phyloP scores from a whole-genome alignment of 352 stramenopile species.

The Nothophytophthora sp. region DNA sequence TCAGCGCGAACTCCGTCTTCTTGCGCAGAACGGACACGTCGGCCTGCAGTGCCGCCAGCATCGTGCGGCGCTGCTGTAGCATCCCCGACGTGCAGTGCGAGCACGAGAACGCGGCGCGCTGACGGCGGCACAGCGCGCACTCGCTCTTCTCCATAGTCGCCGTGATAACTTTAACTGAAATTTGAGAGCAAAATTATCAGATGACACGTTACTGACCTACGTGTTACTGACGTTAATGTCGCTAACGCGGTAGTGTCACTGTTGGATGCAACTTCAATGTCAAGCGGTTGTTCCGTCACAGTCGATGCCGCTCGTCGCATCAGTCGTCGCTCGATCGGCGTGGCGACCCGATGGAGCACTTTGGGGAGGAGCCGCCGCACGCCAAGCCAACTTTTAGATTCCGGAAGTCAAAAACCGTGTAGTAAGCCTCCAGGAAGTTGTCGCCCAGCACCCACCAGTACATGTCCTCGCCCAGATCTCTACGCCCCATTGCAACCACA shows the following conservation, averaged over 20 bases:
- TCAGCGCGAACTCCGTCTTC: constrained; percentile 72
- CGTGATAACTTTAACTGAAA: constrained; percentile 4
- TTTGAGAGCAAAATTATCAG: neutral
- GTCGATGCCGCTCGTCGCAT: neutral
- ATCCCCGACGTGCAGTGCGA: constrained; percentile 62
- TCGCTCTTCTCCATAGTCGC: constrained; percentile 39
- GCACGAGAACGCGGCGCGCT: constrained; percentile 57
- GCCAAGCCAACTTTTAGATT: constrained; percentile 49
- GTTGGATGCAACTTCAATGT: no score
- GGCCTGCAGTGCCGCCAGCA: constrained; percentile 70
- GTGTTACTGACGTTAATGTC: no score
- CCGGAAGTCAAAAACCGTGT: constrained; percentile 62
- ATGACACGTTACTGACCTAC: no score
- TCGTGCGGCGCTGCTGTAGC: constrained; percentile 78
- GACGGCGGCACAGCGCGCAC: constrained; percentile 59
- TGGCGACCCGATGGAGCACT: constrained; percentile 10
- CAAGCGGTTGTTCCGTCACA: no score
- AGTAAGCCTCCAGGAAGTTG: constrained; percentile 61
- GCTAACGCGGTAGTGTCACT: no score
- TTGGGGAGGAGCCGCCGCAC: constrained; percentile 23
- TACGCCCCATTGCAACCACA: constrained; percentile 1
- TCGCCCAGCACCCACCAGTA: constrained; percentile 70
- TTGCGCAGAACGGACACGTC: constrained; percentile 81
- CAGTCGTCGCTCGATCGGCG: neutral
- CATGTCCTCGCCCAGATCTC: constrained; percentile 36